Percentiles rank a stretch among this genome's conserved stretches.
Evolutionary conservation across 768 basidiomycete species (phyloP).

Genomic region (Serendipita sp.): DNA sequence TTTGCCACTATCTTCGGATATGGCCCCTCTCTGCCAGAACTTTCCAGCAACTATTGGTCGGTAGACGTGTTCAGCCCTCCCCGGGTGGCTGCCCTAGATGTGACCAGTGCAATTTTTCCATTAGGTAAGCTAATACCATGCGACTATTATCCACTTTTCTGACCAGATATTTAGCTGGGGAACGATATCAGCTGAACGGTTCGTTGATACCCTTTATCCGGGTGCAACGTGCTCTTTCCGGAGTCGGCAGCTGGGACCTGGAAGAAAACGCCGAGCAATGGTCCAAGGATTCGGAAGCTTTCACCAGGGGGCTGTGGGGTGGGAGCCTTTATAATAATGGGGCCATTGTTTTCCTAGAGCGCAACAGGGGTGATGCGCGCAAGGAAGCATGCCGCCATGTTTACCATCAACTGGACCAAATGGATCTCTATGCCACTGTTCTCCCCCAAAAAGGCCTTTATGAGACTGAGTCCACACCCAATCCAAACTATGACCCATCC

Average conservation of each 20-base stretch:
- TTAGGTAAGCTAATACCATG: background rate
- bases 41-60: background rate
- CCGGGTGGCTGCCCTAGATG: background rate
- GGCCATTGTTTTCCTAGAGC: background rate
- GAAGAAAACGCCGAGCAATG: background rate
- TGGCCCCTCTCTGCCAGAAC: background rate
- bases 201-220: constrained; percentile 5
- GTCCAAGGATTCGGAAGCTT: constrained; percentile 20
- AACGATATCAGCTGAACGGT: background rate
- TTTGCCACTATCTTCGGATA: background rate
- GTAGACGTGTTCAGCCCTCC: background rate
- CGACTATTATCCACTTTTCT: background rate
- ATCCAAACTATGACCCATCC: background rate
- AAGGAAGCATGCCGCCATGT: constrained; percentile 50
- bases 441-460: constrained; percentile 57
- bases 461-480: constrained; percentile 29
- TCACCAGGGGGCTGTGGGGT: constrained; percentile 14
- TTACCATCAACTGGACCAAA: constrained; percentile 55
- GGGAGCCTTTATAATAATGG: background rate
- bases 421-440: constrained; percentile 61
- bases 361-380: constrained; percentile 26
- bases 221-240: constrained; percentile 14
- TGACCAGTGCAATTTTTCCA: constrained; percentile 1
- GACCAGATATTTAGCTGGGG: background rate
- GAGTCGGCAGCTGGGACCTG: background rate